Conservation (phyloP, 2,329 filamentous ascomycete species). For the Orbilia brochopaga region DNA sequence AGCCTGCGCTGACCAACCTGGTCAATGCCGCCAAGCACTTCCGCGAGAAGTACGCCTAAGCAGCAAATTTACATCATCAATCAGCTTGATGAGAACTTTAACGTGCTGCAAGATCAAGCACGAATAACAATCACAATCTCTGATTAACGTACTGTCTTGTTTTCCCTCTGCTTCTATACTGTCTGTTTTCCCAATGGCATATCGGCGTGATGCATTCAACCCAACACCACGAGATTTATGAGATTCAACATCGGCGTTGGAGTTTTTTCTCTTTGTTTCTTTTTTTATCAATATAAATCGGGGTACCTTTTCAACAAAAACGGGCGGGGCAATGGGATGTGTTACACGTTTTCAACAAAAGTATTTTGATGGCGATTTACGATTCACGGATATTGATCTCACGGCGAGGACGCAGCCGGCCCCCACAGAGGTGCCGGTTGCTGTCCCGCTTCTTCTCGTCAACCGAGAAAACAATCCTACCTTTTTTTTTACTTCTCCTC, state of each 20-base stretch:
- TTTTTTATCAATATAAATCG: slow-evolving; percentile 46
- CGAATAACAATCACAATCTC: neutral
- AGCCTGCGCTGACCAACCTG: slow-evolving; percentile 94
- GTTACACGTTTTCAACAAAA: slow-evolving; percentile 50
- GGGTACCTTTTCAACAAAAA: slow-evolving; percentile 50
- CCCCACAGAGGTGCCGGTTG: neutral
- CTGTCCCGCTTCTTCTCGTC: slow-evolving; percentile 27
- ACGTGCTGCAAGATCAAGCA: neutral
- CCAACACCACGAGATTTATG: slow-evolving; percentile 36
- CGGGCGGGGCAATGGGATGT: slow-evolving; percentile 34
- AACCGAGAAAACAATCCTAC: slow-evolving; percentile 36
- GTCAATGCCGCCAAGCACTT: slow-evolving; percentile 97
- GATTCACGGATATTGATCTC: slow-evolving; percentile 25
- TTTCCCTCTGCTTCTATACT: slow-evolving; percentile 42
- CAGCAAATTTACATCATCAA: neutral
- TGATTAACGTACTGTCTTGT: slow-evolving; percentile 5
- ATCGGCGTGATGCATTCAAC: slow-evolving; percentile 40
- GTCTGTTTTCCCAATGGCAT: slow-evolving; percentile 33
- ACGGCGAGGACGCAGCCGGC: neutral
- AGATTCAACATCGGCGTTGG: slow-evolving; percentile 56
- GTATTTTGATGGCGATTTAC: slow-evolving; percentile 4
- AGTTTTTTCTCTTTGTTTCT: slow-evolving; percentile 17
- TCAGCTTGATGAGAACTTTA: no score
- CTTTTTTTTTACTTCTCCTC: neutral
- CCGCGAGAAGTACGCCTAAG: slow-evolving; percentile 77